Evolutionary conservation across 2,329 filamentous ascomycete species (phyloP).

Genomic region (Anisogramma anomala): DNA sequence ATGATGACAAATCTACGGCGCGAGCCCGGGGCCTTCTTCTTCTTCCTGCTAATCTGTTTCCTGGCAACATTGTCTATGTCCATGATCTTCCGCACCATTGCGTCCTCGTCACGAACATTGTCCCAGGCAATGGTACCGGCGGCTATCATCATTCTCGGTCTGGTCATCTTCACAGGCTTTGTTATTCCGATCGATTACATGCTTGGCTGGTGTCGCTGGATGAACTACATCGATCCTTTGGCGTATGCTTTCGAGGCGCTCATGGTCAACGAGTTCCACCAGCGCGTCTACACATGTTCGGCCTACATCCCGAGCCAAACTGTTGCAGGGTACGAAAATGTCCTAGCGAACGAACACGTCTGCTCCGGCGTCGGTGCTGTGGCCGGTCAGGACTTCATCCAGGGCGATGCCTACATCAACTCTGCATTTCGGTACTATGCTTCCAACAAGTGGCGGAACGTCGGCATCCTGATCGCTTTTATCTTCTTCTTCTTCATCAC

Average conservation of each 20-base stretch:
- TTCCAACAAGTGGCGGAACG: constrained; percentile 56
- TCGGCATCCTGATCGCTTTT: constrained; percentile 58
- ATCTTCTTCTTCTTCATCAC: constrained; percentile 47
- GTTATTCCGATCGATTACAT: constrained; percentile 56
- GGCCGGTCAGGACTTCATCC: constrained; percentile 38
- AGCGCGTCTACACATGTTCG: constrained; percentile 45
- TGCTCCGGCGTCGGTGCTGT: constrained; percentile 50
- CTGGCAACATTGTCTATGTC: constrained; percentile 66
- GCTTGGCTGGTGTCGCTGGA: constrained; percentile 72
- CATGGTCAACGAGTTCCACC: constrained; percentile 73
- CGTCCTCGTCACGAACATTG: constrained; percentile 59
- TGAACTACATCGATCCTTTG: constrained; percentile 70
- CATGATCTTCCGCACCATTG: constrained; percentile 76
- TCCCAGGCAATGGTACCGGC: constrained; percentile 52
- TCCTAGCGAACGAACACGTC: constrained; percentile 31
- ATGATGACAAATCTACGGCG: constrained; percentile 77
- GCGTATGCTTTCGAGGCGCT: constrained; percentile 71
- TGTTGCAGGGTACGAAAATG: constrained; percentile 27
- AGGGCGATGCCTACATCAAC: constrained; percentile 46
- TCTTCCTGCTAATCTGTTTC: constrained; percentile 70
- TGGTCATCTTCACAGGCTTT: constrained; percentile 63
- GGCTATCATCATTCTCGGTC: constrained; percentile 49
- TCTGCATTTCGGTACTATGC: constrained; percentile 45
- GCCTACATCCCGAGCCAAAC: constrained; percentile 31
- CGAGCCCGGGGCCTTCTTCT: constrained; percentile 68